Evolutionary conservation across 2,329 filamentous ascomycete species (phyloP), one percentile per base, ranked within the genome.

Genomic region (Penicillium sp.): DNA sequence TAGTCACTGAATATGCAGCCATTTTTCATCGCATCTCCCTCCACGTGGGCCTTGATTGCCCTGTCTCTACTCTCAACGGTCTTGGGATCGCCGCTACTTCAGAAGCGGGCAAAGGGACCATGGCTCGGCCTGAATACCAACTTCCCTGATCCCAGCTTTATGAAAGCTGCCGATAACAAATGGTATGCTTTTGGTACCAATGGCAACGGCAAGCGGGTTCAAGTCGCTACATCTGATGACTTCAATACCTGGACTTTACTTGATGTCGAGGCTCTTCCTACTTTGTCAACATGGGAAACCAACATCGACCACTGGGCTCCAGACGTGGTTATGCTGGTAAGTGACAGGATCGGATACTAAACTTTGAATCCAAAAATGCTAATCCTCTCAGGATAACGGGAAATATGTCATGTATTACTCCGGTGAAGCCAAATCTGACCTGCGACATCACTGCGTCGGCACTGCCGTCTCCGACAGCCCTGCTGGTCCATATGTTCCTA

Each of bases 321-420:
- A 9, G 84, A 87, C 63, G 81, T 88, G 6, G 74, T 79, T 11
- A 70, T 69, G 50, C 69, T 84, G 32, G 72, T 75, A 64, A 58
- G 67, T 57, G 51, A 44, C 18, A 10, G 24, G 16, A 13, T 32
- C 44, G 29, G 3, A 52, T 31, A 43, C 9, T 4, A 4, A 16
- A 36, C 3, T 4, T 13, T 6, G 11, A 41, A 42, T 29, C n/a
- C 40, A 48, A 43, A 43, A 2, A n/a, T 14, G 5, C 41, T 58
- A 45, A 63, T 24, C 9, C 18, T 8, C 2, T 0, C 39, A 76
- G 70, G 59, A 69, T 5, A 71, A 76, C 41, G 81, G 80, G n/a
- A 75, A 70, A 27, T 87, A 83, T 64, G 77, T 86, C 38, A 78
- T 87, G 73, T 86, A 86, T 73, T 87, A 83, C 68, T 77, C 79